phyloP scores from a whole-genome alignment of 306 rosid genomes.

The Prunus armeniaca region DNA sequence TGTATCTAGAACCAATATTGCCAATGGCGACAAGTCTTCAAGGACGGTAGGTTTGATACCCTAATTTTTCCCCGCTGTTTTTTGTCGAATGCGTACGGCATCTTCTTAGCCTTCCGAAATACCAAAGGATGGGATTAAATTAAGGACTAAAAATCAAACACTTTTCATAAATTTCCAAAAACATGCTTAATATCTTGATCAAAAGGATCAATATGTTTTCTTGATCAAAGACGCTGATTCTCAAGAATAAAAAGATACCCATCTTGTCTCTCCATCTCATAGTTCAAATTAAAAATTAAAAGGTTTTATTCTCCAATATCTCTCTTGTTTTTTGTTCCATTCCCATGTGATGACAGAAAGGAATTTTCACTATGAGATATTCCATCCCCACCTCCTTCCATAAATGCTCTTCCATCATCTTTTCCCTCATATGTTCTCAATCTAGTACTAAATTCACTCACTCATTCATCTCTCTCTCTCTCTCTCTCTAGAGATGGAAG shows the following conservation, averaged over 20 bases:
- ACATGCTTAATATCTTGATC: slow-evolving; percentile 23
- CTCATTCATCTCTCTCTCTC: slow-evolving; percentile 8
- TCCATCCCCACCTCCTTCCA: slow-evolving; percentile 5
- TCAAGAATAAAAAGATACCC: slow-evolving; percentile 63
- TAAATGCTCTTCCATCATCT: slow-evolving; percentile 32
- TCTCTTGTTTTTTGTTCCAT: slow-evolving; percentile 34
- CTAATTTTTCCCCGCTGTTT: slow-evolving; percentile 51
- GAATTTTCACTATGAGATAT: slow-evolving; percentile 37
- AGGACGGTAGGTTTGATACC: slow-evolving; percentile 77
- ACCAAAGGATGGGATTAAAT: slow-evolving; percentile 35
- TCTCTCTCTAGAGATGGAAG: slow-evolving; percentile 38
- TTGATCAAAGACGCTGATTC: slow-evolving; percentile 49
- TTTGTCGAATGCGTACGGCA: slow-evolving; percentile 66
- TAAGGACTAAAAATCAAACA: neutral
- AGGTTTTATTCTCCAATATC: slow-evolving; percentile 15
- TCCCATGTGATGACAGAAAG: slow-evolving; percentile 41
- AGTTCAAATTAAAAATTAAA: neutral
- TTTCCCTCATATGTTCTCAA: slow-evolving; percentile 28
- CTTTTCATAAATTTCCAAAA: slow-evolving; percentile 35
- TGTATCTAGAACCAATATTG: slow-evolving; percentile 19
- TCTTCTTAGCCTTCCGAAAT: slow-evolving; percentile 56
- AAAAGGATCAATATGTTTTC: slow-evolving; percentile 40
- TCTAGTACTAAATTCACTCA: neutral
- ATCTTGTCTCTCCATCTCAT: slow-evolving; percentile 40
- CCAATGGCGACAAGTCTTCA: slow-evolving; percentile 30